Evolutionary conservation across 1,284 basidiomycete genomes (phyloP).

Genomic region (Apiotrichum domesticum): DNA sequence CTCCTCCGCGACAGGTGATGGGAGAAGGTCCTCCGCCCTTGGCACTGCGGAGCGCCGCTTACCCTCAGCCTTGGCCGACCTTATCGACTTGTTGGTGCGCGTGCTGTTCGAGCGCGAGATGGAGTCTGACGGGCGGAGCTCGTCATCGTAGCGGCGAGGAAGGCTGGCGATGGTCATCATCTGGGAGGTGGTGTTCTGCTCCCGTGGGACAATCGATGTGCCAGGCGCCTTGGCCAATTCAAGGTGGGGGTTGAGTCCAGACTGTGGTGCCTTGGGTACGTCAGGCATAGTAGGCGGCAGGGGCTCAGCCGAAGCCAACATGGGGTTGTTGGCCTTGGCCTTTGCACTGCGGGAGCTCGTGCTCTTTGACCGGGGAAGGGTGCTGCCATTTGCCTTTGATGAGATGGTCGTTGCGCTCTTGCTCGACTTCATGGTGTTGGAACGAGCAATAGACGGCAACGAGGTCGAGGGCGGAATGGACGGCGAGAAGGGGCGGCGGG

Average conservation of each 20-base stretch:
- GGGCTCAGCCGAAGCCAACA: conserved; percentile 38
- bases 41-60: conserved; percentile 3
- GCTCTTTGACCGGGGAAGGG: conserved; percentile 24
- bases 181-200: conserved; percentile 4
- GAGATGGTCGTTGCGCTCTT: conserved; percentile 8
- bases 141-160: conserved; percentile 4
- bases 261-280: conserved; percentile 43
- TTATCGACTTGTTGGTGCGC: conserved; percentile 1
- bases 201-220: conserved; percentile 26
- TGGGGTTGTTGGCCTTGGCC: conserved; percentile 16
- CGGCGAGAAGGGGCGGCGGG: not conserved
- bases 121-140: conserved; percentile 18
- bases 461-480: not conserved
- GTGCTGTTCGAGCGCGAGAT: conserved; percentile 24
- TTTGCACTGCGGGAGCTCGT: conserved; percentile 14
- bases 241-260: conserved; percentile 38
- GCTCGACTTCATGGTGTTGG: conserved; percentile 5
- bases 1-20: not conserved
- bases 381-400: conserved; percentile 30
- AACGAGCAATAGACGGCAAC: not conserved
- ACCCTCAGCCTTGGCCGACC: conserved; percentile 11
- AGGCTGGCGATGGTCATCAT: not conserved
- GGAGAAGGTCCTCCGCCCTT: not conserved
- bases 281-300: conserved; percentile 39
- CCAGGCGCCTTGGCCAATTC: conserved; percentile 39